Base-by-base conservation (phyloP, 179 eudicot genomes). In the Patellifolia procumbens region DNA sequence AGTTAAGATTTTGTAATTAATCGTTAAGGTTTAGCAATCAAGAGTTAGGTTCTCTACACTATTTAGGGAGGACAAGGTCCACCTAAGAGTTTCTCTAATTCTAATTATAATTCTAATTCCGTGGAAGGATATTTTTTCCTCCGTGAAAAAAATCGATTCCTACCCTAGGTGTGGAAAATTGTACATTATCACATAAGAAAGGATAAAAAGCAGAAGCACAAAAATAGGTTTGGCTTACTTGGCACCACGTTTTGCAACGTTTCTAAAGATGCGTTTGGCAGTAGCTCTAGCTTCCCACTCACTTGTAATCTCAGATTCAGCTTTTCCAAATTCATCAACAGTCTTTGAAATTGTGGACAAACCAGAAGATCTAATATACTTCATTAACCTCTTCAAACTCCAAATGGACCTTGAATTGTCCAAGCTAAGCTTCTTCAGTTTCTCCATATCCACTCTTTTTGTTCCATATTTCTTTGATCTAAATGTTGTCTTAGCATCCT, bases 251-350 rank as follows among this genome's bases (percentile, higher is more conserved):
- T 83, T 90, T 13, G 92, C 92, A 1, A 90, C 94, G 37, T 91
- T 89, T 58, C 78, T 85, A 72, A 91, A 91, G 68, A 91, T 85
- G 52, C 90, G 81, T 69, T 85, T 83, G 69, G 94, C 94, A 51
- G 88, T 79, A n/a, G 56, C 69, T 37, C 85, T 79, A 28, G 97
- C 97, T 72, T 90, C 91, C 90, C 89, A 82, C 48, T 91, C 97
- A 76, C 97, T 91, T 0, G 84, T 86, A 35, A 91, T 91, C 86
- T 88, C 94, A 20, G 87, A 82, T 55, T 84, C 88, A 12, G 88
- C 83, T 45, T 69, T 73, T 4, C 91, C 93, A 45, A 86, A 89
- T 11, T 83, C 86, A 56, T 85, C 89, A 31, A 89, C 86, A 39
- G 84, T 81, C 43, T 76, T 84, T 0, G 92, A 87, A 32, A 91